These are phyloP conservation scores for Candida dubliniensis DNA, from an alignment of 1,139 yeast genomes.

Conservation along the genomic window DNA sequence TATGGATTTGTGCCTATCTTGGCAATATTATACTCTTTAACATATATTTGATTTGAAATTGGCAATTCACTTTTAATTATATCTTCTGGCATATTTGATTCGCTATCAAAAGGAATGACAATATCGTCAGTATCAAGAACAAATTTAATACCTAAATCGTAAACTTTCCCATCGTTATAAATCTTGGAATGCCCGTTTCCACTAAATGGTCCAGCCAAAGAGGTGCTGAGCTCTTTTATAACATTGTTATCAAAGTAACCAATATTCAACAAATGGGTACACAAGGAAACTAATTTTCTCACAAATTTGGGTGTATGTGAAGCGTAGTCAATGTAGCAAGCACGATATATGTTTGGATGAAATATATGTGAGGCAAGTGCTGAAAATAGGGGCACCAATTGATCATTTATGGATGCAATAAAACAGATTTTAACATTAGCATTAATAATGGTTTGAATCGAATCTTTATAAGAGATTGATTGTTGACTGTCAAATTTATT, in stretches of 20 bases:
- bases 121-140: slow-evolving; percentile 73
- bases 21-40: slow-evolving; percentile 61
- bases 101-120: slow-evolving; percentile 32
- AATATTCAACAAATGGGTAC: slow-evolving; percentile 56
- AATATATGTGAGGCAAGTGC: slow-evolving; percentile 77
- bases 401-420: slow-evolving; percentile 89
- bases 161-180: slow-evolving; percentile 82
- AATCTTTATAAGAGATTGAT: slow-evolving; percentile 67
- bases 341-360: slow-evolving; percentile 88
- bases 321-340: slow-evolving; percentile 80
- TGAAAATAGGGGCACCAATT: slow-evolving; percentile 87
- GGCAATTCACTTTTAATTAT: slow-evolving; percentile 22
- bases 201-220: slow-evolving; percentile 86
- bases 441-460: slow-evolving; percentile 62
- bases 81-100: slow-evolving; percentile 7
- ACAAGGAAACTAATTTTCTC: slow-evolving; percentile 44
- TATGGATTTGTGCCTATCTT: slow-evolving; percentile 75
- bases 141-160: slow-evolving; percentile 74
- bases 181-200: slow-evolving; percentile 94
- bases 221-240: slow-evolving; percentile 75
- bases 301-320: slow-evolving; percentile 50
- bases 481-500: slow-evolving; percentile 74
- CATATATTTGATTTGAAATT: slow-evolving; percentile 49
- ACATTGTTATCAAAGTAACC: slow-evolving; percentile 77
- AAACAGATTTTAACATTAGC: slow-evolving; percentile 76